Conservation (phyloP, 768 basidiomycete genomes). For the Steccherinum ochraceum region DNA sequence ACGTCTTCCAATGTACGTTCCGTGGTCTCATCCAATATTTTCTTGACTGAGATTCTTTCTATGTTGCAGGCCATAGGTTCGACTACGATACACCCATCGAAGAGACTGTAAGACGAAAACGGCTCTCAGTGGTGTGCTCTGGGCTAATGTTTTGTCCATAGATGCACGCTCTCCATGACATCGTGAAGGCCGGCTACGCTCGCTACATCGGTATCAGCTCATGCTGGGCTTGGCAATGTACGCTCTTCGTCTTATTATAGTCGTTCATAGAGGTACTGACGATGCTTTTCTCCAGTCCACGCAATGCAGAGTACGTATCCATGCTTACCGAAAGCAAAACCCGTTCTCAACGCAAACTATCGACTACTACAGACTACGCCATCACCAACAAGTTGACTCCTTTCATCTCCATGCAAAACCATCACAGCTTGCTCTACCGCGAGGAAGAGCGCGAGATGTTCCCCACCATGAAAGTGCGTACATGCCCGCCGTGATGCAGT, state of each 20-base stretch:
- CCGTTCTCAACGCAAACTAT: neutral
- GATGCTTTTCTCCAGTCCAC: conserved; percentile 16
- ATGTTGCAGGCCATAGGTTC: conserved; percentile 24
- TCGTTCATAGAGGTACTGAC: neutral
- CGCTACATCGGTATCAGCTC: conserved; percentile 35
- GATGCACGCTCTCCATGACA: conserved; percentile 38
- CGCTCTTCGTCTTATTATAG: neutral
- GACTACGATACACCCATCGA: conserved; percentile 32
- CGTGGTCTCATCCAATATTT: conserved; percentile 16
- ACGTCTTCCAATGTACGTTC: conserved; percentile 56
- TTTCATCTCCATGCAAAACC: no score
- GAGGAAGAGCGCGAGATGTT: no score
- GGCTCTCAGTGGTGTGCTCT: conserved; percentile 13
- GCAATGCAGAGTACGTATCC: conserved; percentile 23
- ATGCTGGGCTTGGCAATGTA: no score
- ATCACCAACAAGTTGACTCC: no score
- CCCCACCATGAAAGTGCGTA: conserved; percentile 17
- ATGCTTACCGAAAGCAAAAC: neutral
- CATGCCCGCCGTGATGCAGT: no score
- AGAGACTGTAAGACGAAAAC: no score
- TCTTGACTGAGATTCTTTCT: conserved; percentile 22
- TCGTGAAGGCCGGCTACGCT: conserved; percentile 35
- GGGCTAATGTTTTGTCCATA: no score
- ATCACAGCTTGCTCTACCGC: no score
- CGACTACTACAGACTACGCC: conserved; percentile 25